Conservation (phyloP, 306 rosid species). For the Clitoria ternatea region DNA sequence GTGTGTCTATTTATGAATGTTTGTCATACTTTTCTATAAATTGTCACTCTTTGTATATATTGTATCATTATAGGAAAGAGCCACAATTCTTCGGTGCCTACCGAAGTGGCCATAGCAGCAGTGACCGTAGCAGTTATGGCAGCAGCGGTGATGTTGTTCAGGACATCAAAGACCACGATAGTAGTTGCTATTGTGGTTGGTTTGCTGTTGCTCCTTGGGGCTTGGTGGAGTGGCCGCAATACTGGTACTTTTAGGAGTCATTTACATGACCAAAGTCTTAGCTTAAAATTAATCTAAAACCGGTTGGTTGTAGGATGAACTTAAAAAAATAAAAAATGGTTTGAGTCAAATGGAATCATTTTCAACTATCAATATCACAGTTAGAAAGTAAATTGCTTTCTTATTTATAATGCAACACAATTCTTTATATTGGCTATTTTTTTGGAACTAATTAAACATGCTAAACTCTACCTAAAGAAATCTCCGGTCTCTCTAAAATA, state of each 20-base stretch:
- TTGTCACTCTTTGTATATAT: conserved; percentile 59
- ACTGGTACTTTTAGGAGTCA: conserved; percentile 57
- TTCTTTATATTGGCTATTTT: conserved; percentile 8
- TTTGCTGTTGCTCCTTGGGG: conserved; percentile 72
- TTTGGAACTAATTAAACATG: not conserved
- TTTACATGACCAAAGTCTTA: conserved; percentile 54
- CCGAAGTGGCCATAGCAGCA: conserved; percentile 75
- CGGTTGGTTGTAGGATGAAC: conserved; percentile 23
- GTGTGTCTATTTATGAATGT: conserved; percentile 27
- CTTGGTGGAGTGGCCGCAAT: conserved; percentile 69
- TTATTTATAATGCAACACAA: not conserved
- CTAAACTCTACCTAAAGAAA: not conserved
- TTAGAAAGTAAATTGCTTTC: conserved; percentile 7
- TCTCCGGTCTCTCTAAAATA: not conserved
- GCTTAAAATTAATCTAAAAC: conserved; percentile 34
- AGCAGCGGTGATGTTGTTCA: conserved; percentile 60
- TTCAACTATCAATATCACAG: not conserved
- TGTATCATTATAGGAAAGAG: conserved; percentile 77
- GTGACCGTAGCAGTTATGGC: conserved; percentile 75
- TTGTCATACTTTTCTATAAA: conserved; percentile 34
- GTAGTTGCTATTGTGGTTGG: conserved; percentile 69
- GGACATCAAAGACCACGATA: conserved; percentile 57
- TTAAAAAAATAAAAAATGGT: conserved; percentile 14
- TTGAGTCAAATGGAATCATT: conserved; percentile 14
- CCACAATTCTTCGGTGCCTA: conserved; percentile 67